Evolutionary conservation across 495 filamentous ascomycete genomes (phyloP).

Genomic region (Cairneyella variabilis): DNA sequence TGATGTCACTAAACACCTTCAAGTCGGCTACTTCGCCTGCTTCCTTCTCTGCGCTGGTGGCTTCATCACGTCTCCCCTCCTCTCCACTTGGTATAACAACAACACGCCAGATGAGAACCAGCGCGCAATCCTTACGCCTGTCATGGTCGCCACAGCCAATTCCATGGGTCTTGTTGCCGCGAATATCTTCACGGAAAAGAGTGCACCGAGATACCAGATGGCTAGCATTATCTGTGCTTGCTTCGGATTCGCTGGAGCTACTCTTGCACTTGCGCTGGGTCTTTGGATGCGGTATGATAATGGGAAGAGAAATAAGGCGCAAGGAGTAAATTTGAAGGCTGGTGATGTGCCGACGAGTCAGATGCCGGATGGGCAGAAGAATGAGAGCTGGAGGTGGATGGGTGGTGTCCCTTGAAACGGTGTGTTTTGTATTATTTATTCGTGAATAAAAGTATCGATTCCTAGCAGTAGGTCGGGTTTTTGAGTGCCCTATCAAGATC

Average conservation of each 20-base stretch:
- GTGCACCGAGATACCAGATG: slow-evolving; percentile 8
- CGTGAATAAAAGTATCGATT: too few relatives aligned
- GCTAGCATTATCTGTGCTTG: slow-evolving; percentile 10
- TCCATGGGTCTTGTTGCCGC: slow-evolving; percentile 6
- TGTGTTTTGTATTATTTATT: too few relatives aligned
- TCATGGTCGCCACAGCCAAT: slow-evolving; percentile 8
- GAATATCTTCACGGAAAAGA: slow-evolving; percentile 9
- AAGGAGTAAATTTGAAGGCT: slow-evolving; percentile 3
- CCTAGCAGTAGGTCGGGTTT: too few relatives aligned
- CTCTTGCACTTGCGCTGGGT: background rate
- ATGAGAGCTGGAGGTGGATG: slow-evolving; percentile 14
- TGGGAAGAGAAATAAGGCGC: background rate
- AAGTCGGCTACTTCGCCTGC: slow-evolving; percentile 14
- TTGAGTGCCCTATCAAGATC: too few relatives aligned
- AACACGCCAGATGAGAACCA: slow-evolving; percentile 13
- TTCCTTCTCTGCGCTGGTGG: slow-evolving; percentile 11
- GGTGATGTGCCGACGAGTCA: slow-evolving; percentile 9
- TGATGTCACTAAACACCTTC: background rate
- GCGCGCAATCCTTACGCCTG: slow-evolving; percentile 3
- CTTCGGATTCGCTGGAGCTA: slow-evolving; percentile 6
- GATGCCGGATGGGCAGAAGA: slow-evolving; percentile 7
- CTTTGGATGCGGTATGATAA: slow-evolving; percentile 16
- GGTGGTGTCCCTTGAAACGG: too few relatives aligned
- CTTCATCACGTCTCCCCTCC: slow-evolving; percentile 11
- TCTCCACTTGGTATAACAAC: slow-evolving; percentile 20